Base-by-base conservation (phyloP, 495 filamentous ascomycete species). In the Lasiosphaeria miniovina region DNA sequence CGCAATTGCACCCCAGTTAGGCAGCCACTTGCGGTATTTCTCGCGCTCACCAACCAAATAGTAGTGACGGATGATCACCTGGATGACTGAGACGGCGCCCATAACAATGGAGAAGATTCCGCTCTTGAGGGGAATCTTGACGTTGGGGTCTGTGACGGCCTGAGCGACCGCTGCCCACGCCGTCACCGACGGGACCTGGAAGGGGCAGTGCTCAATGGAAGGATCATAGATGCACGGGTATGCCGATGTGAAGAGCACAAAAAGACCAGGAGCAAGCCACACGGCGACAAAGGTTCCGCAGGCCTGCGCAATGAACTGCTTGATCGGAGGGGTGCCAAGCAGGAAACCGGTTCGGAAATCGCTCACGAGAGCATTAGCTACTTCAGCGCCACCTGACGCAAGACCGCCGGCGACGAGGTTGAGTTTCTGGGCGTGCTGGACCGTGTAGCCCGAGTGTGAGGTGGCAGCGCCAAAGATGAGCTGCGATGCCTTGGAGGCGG, bases 1-100 rank as follows among this genome's bases (percentile, higher is more conserved):
- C 7, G 81, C 84, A 46, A 88, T 79, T 31, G 82, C 84, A 67
- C 85, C 84, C 80, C 86, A 86, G 77, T 88, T 89, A 49, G 86
- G 86, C 17, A 87, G 77, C 59, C 79, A 89, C 40, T 71, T 65
- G 49, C 82, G 78, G 61, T 81, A 80, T 73, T 82, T 85, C 41
- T 70, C 70, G 17, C 71, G 69, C 36, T 63, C 43, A 14, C 71
- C 72, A 24, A 76, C 75, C 36, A 85, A 77, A 60, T 75, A 84
- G 71, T 79, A 84, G 74, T 86, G 82, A 49, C 84, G 76, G 62
- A 87, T 41, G 34, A 86, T 32, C 7, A 83, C 83, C 63, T 81
- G 78, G n/a, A 60, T 38, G 35, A 78, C 71, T 54, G 75, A 77
- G 45, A 83, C 67, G 57, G 77, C 68, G 34, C 79, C 77, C 71